A percentile compares a stretch with the other conserved stretches of the same genome.
These are phyloP conservation scores for Ochetophila trinervis DNA, from an alignment of 306 rosid species.

Conservation along the genomic window DNA sequence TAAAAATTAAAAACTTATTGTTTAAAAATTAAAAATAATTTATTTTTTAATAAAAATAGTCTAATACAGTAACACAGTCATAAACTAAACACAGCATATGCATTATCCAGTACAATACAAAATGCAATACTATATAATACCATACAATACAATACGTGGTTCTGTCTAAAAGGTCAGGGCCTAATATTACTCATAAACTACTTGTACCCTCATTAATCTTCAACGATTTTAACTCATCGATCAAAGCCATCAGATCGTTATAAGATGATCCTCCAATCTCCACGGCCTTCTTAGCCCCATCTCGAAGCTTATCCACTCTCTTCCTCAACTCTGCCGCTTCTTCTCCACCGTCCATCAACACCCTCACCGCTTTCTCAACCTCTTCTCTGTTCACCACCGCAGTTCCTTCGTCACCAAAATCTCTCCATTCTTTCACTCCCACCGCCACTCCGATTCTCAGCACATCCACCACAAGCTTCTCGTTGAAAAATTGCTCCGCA, in stretches of 20 bases:
- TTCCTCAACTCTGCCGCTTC: background rate
- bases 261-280: conserved; percentile 45
- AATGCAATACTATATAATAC: no score
- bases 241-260: conserved; percentile 27
- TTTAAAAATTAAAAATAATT: no score
- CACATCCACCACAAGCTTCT: background rate
- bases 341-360: background rate
- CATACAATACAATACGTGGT: no score
- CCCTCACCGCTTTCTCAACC: background rate
- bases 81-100: no score
- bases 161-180: no score
- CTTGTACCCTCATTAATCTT: background rate
- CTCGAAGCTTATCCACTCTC: background rate
- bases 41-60: no score
- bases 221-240: conserved; percentile 24
- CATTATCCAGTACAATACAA: no score
- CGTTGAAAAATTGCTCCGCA: background rate
- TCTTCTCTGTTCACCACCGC: background rate
- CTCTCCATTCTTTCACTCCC: background rate
- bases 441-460: background rate
- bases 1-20: no score
- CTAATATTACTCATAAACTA: no score
- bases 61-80: no score
- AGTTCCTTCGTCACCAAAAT: background rate
- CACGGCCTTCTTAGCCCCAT: conserved; percentile 14